Conservation (phyloP, 257 asterid species). For the Ligustrum vulgare region DNA sequence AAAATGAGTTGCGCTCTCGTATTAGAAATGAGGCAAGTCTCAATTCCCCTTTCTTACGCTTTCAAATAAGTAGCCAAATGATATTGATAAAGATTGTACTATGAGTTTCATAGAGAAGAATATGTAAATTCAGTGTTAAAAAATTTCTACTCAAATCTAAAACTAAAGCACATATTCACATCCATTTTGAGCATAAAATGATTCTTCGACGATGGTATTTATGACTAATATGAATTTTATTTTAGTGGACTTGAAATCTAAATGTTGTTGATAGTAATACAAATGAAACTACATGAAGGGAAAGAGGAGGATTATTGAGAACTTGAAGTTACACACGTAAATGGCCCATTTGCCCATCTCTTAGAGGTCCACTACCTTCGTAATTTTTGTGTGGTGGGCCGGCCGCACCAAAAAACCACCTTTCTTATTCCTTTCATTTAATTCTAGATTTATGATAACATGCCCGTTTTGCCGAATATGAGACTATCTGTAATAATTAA, state of each 20-base stretch:
- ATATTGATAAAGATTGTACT: neutral
- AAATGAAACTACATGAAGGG: neutral
- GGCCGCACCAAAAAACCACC: neutral
- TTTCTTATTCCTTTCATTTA: neutral
- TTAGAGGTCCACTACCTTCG: too few species aligned
- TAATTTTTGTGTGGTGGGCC: neutral
- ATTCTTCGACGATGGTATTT: neutral
- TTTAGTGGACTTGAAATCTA: neutral
- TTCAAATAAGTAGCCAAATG: neutral
- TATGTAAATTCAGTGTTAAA: neutral
- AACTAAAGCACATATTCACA: neutral
- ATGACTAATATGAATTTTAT: neutral
- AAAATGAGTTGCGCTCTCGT: neutral
- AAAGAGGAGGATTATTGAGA: neutral
- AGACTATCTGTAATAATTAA: neutral
- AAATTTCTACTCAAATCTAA: neutral
- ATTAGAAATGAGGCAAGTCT: neutral
- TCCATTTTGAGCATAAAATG: neutral
- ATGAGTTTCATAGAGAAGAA: neutral
- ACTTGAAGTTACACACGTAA: neutral
- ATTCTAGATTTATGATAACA: neutral
- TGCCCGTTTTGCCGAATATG: neutral
- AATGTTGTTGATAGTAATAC: neutral
- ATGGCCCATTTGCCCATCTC: too few species aligned
- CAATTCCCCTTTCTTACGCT: neutral